These are phyloP conservation scores for Populus deltoides DNA, from an alignment of 345 rosid species.

Conservation along the genomic window DNA sequence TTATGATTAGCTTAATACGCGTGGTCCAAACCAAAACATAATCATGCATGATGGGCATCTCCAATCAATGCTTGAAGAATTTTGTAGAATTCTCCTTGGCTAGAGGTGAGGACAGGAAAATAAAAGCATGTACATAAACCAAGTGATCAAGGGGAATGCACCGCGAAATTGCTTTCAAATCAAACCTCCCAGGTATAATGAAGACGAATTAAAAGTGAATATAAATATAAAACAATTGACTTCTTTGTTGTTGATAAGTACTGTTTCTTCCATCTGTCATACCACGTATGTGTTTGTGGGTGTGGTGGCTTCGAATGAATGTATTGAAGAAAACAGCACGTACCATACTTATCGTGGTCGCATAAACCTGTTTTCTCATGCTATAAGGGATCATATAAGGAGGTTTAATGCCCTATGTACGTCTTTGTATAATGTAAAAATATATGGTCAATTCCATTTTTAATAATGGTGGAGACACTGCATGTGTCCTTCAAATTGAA, in stretches of 20 bases:
- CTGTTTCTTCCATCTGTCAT: neutral
- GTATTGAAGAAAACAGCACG: constrained; percentile 7
- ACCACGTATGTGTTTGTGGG: constrained; percentile 1
- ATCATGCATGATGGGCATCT: neutral
- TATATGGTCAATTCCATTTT: constrained; percentile 9
- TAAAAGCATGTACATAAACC: no score
- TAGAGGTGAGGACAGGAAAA: no score
- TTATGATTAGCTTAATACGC: neutral
- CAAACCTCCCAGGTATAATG: neutral
- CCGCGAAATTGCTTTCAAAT: neutral
- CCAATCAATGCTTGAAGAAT: neutral
- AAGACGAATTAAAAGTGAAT: neutral
- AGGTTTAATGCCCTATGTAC: neutral
- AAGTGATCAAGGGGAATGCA: neutral
- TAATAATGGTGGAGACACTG: constrained; percentile 18
- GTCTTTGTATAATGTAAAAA: neutral
- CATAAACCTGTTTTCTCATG: neutral
- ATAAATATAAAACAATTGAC: neutral
- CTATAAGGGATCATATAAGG: neutral
- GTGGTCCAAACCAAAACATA: neutral
- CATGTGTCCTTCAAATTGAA: constrained; percentile 22
- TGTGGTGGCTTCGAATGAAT: constrained; percentile 13
- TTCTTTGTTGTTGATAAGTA: neutral
- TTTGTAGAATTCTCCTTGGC: neutral
- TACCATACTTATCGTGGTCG: neutral